These are phyloP conservation scores for Morella rubra DNA, from an alignment of 306 rosid species.

Conservation along the genomic window DNA sequence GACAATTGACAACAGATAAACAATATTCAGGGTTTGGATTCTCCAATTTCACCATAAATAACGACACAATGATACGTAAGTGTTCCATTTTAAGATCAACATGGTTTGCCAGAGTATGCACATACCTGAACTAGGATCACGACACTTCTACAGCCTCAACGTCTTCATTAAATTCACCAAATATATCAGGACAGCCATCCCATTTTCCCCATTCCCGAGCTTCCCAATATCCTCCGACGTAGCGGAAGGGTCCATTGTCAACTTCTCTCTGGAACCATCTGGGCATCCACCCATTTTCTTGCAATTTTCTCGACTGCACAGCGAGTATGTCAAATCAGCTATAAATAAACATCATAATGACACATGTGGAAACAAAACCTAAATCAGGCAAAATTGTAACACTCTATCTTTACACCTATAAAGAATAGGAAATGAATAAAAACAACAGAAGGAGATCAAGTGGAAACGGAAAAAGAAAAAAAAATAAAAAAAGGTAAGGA, in stretches of 20 bases:
- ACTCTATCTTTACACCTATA: too few relatives aligned
- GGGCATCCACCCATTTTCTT: conserved; percentile 97
- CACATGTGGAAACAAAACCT: background rate
- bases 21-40: background rate
- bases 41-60: background rate
- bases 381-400: background rate
- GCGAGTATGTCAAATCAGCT: conserved; percentile 13
- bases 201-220: conserved; percentile 64
- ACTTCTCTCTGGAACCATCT: conserved; percentile 75
- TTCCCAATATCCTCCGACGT: conserved; percentile 93
- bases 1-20: background rate
- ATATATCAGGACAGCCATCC: conserved; percentile 82
- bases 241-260: conserved; percentile 67
- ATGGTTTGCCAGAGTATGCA: background rate
- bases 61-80: background rate
- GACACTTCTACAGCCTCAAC: conserved; percentile 42
- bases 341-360: background rate
- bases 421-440: background rate
- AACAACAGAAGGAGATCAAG: background rate
- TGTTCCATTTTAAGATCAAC: too few relatives aligned
- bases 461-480: background rate
- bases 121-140: conserved; percentile 55
- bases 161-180: conserved; percentile 66
- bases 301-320: conserved; percentile 81
- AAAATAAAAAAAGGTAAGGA: background rate